These are phyloP conservation scores for Nepenthes gracilis DNA, from an alignment of 148 eudicot species.

Conservation along the genomic window DNA sequence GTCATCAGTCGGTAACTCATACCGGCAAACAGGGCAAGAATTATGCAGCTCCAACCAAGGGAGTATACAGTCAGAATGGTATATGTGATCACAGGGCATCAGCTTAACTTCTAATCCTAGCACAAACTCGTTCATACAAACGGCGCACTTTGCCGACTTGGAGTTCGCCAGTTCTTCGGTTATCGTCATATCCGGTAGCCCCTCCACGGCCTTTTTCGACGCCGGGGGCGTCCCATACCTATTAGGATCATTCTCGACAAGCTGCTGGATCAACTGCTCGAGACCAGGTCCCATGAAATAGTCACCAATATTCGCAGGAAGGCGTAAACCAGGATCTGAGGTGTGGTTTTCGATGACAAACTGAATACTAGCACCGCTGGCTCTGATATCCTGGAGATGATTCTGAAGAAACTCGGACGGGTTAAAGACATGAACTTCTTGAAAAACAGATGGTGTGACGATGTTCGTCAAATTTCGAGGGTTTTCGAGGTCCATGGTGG, in stretches of 20 bases:
- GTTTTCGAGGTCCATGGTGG: not conserved
- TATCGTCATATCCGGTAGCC: slow-evolving; percentile 3
- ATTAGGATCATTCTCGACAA: no score
- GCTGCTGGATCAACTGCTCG: no score
- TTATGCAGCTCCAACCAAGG: slow-evolving; percentile 75
- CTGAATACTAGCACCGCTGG: slow-evolving; percentile 28
- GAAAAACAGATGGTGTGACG: no score
- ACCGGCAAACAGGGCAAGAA: slow-evolving; percentile 73
- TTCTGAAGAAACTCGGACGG: slow-evolving; percentile 22
- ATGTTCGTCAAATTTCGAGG: not conserved
- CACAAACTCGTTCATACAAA: slow-evolving; percentile 58
- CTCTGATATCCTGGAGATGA: slow-evolving; percentile 19
- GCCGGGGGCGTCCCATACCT: no score
- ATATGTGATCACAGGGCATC: slow-evolving; percentile 68
- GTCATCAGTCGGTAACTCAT: slow-evolving; percentile 77
- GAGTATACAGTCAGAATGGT: slow-evolving; percentile 45
- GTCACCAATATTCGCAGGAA: no score
- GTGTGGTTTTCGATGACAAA: slow-evolving; percentile 24
- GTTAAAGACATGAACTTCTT: no score
- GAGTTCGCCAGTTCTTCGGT: slow-evolving; percentile 25
- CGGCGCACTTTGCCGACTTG: slow-evolving; percentile 43
- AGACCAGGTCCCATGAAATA: no score
- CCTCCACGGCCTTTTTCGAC: no score
- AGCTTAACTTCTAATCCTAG: slow-evolving; percentile 24
- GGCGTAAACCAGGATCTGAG: no score